A percentile compares a stretch with the other conserved stretches of the same genome.
These are phyloP conservation scores for Dianthus caryophyllus DNA, from an alignment of 148 eudicot species.

Conservation along the genomic window DNA sequence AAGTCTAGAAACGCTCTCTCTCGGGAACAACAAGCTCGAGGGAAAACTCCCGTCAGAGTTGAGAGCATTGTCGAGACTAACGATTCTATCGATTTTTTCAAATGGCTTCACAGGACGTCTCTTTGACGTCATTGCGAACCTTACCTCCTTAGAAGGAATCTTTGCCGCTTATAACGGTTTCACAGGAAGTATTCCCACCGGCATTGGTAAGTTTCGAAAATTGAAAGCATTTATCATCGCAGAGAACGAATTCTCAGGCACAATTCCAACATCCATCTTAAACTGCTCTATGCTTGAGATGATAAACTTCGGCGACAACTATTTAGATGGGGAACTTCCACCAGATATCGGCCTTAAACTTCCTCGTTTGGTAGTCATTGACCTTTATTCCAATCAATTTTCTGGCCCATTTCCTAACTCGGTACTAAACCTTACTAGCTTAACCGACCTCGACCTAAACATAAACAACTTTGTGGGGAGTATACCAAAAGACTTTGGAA, in stretches of 20 bases:
- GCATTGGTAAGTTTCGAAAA: constrained; percentile 19
- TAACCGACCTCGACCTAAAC: not conserved
- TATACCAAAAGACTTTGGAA: constrained; percentile 8
- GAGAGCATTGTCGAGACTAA: constrained; percentile 18
- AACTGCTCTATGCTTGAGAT: constrained; percentile 22
- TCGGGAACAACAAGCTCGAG: constrained; percentile 10
- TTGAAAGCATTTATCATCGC: not conserved
- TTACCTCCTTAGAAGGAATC: not conserved
- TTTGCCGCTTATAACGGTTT: not conserved
- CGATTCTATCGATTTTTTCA: not conserved
- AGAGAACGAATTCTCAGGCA: constrained; percentile 22
- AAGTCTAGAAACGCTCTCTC: constrained; percentile 12
- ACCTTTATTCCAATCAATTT: constrained; percentile 4
- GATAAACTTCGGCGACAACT: constrained; percentile 11
- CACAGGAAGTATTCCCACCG: constrained; percentile 23
- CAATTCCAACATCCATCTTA: constrained; percentile 25
- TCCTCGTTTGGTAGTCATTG: constrained; percentile 16
- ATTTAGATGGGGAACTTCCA: constrained; percentile 32
- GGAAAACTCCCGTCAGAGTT: constrained; percentile 37
- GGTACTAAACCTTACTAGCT: constrained; percentile 23
- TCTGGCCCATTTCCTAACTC: constrained; percentile 29
- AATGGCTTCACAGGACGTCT: constrained; percentile 33
- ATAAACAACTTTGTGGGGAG: constrained; percentile 15
- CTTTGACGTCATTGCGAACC: constrained; percentile 7
- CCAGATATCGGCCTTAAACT: constrained; percentile 21